phyloP scores from a whole-genome alignment of 441 rosid species.

The Aquilaria agallochum region DNA sequence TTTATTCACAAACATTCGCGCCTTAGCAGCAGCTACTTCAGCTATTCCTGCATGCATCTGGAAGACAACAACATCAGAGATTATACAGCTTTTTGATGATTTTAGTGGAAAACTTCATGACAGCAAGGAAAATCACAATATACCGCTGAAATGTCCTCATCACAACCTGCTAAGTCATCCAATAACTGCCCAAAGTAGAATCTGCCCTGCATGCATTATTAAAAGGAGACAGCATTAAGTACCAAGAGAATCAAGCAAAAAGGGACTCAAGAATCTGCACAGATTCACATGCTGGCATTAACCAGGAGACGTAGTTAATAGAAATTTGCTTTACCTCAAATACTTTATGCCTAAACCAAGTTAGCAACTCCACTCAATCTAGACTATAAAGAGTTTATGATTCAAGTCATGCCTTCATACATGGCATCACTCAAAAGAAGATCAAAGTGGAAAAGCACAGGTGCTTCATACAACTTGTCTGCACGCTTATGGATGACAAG shows the following conservation, averaged over 20 bases:
- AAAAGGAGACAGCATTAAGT: no score
- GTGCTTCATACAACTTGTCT: no score
- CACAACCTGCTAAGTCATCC: constrained; percentile 62
- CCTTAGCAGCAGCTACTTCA: constrained; percentile 97
- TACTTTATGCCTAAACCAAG: no score
- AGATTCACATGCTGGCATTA: no score
- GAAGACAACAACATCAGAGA: constrained; percentile 23
- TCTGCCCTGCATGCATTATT: constrained; percentile 63
- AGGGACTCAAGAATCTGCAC: no score
- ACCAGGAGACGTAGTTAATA: no score
- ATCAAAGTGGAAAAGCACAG: not conserved
- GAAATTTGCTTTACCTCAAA: no score
- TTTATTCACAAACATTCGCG: constrained; percentile 86
- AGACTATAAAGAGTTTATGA: no score
- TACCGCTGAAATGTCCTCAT: constrained; percentile 71
- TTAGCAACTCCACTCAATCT: no score
- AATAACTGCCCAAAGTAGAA: constrained; percentile 84
- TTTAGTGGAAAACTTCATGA: constrained; percentile 11
- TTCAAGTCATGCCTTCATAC: no score
- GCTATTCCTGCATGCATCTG: constrained; percentile 93
- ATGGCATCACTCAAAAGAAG: not conserved
- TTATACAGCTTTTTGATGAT: not conserved
- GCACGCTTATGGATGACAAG: not conserved
- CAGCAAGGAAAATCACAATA: constrained; percentile 15
- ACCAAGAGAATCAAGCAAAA: no score